Evolutionary conservation across 176 grass and related monocot genomes (phyloP).

Genomic region (Paspalum notatum): DNA sequence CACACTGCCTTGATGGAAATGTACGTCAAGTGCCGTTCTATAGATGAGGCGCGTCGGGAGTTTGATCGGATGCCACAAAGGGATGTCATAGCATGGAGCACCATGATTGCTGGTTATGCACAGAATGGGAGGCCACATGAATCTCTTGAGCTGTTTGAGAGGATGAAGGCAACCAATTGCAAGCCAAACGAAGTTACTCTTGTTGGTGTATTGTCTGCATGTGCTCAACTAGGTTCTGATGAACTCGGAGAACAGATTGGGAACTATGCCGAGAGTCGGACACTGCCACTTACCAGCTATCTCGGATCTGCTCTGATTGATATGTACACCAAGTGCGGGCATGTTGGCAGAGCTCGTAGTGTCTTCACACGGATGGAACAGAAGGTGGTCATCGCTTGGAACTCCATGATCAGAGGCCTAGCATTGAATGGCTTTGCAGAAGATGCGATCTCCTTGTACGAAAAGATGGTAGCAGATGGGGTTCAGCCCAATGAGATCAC

Average conservation of each 20-base stretch:
- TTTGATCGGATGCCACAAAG: slow-evolving; percentile 66
- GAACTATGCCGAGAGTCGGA: slow-evolving; percentile 60
- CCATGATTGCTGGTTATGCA: slow-evolving; percentile 83
- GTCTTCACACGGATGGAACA: slow-evolving; percentile 72
- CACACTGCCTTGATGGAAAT: slow-evolving; percentile 83
- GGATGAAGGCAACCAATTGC: slow-evolving; percentile 68
- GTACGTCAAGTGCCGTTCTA: slow-evolving; percentile 72
- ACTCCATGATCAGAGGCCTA: slow-evolving; percentile 82
- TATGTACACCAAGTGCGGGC: slow-evolving; percentile 82
- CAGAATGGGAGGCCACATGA: slow-evolving; percentile 74
- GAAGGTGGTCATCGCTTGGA: slow-evolving; percentile 80
- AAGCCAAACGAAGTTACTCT: slow-evolving; percentile 82
- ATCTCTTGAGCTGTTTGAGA: slow-evolving; percentile 76
- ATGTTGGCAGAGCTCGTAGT: slow-evolving; percentile 55
- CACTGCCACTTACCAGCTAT: slow-evolving; percentile 54
- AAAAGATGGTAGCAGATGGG: slow-evolving; percentile 50
- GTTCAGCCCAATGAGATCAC: slow-evolving; percentile 72
- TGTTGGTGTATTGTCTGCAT: slow-evolving; percentile 77
- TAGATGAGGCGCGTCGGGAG: slow-evolving; percentile 71
- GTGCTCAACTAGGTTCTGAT: slow-evolving; percentile 64
- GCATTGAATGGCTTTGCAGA: slow-evolving; percentile 78
- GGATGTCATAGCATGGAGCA: slow-evolving; percentile 88
- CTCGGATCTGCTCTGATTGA: slow-evolving; percentile 70
- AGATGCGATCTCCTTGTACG: slow-evolving; percentile 52
- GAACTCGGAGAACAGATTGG: slow-evolving; percentile 71